Base-by-base conservation (phyloP, 2,329 filamentous ascomycete species). In the Aspergillus fijiensis region DNA sequence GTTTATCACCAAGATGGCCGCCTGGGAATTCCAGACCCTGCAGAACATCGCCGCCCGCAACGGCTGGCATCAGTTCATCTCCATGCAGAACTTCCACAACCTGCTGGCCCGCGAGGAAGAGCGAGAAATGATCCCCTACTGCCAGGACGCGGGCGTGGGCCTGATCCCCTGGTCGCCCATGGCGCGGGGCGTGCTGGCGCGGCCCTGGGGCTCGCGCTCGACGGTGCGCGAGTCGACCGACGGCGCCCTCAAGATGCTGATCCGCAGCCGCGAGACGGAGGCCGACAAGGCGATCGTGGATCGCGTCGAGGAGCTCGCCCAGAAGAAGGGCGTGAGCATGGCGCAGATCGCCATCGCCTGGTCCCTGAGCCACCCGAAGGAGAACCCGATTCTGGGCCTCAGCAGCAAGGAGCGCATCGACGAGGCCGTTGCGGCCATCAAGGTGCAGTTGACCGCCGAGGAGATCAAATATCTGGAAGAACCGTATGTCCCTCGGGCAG, bases 121-220 rank as follows among this genome's bases (percentile, higher is more conserved):
- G 49, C 61, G 61, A 29, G 61, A 63, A 66, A 76, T 59, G 62
- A 66, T 64, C 11, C 60, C 67, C 76, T 82, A 86, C 63, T 77
- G 81, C 79, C 80, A 83, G 5, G 77, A 77, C 47, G 78, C 78
- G 65, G 76, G 83, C 31, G 81, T 81, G 33, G 88, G 83, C 53
- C 80, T 90, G 60, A 74, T 90, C 58, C 74, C 82, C 64, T 82
- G 89, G 71, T 87, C 79, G 72, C 88, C 90, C 74, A 88, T 89
- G 80, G 83, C 74, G 72, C 89, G 89, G 69, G 87, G 88, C 67
- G 63, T 77, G 55, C 76, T 83, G 39, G 73, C 81, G 1, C 75
- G 80, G 2, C 81, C 81, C 1, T 82, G 77, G 74, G 65, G 66
- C 79, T 87, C 84, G 69, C 83, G 86, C 25, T 89, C 91, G 75